Conservation (phyloP, 768 basidiomycete species). For the Leccinum longicurvipes region DNA sequence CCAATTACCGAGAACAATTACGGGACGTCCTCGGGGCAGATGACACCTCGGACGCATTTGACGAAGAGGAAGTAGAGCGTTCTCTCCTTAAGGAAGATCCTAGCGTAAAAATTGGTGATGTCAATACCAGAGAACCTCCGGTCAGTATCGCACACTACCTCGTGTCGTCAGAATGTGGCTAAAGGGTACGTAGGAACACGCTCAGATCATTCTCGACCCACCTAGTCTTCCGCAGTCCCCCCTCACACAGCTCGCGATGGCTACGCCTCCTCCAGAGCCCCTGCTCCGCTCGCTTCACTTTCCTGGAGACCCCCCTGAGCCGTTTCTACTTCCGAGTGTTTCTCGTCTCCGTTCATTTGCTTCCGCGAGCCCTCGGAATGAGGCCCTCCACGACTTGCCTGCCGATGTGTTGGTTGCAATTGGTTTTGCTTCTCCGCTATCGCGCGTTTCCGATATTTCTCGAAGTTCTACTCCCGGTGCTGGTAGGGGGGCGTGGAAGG, state of each 20-base stretch:
- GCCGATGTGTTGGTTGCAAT: slow-evolving; percentile 42
- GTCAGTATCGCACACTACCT: slow-evolving; percentile 31
- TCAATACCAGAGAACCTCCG: slow-evolving; percentile 17
- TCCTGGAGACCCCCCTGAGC: slow-evolving; percentile 32
- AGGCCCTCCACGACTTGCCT: slow-evolving; percentile 42
- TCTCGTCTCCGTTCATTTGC: slow-evolving; percentile 76
- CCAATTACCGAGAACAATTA: slow-evolving; percentile 64
- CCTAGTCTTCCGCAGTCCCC: slow-evolving; percentile 41
- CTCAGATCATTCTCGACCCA: slow-evolving; percentile 35
- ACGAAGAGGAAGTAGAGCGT: slow-evolving; percentile 43
- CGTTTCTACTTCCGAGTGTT: slow-evolving; percentile 70
- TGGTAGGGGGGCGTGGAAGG: slow-evolving; percentile 20
- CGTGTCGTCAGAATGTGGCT: slow-evolving; percentile 21
- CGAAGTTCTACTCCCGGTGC: slow-evolving; percentile 57
- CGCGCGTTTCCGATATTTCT: slow-evolving; percentile 70
- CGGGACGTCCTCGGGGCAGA: slow-evolving; percentile 71
- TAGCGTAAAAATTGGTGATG: slow-evolving; percentile 29
- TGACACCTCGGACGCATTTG: slow-evolving; percentile 47
- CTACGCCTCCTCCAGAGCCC: slow-evolving; percentile 35
- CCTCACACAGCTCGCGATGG: slow-evolving; percentile 30
- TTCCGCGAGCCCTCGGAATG: slow-evolving; percentile 43
- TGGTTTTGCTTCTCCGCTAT: slow-evolving; percentile 52
- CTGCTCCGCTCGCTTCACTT: neutral
- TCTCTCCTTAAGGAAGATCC: slow-evolving; percentile 42
- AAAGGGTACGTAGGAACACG: slow-evolving; percentile 31